A percentile compares a stretch with the other conserved stretches of the same genome.
Conservation (phyloP, 371 early-diverging fungal species). For the Mucor circinelloides region DNA sequence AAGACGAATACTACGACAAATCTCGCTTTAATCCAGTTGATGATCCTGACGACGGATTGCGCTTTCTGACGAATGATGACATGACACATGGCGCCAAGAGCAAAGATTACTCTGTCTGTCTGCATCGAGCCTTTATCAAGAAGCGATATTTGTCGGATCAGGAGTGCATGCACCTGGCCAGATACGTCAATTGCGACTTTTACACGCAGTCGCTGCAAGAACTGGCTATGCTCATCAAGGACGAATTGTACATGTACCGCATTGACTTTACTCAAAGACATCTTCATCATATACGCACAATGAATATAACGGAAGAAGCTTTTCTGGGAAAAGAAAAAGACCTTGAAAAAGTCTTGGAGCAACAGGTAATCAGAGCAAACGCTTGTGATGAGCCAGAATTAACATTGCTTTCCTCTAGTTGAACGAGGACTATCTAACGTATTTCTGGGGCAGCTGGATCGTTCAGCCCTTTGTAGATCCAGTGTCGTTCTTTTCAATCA, state of each 20-base stretch:
- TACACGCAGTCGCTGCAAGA: not conserved
- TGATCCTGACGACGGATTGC: not conserved
- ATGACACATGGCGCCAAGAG: not conserved
- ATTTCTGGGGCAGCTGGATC: conserved; percentile 1
- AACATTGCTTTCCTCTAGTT: not conserved
- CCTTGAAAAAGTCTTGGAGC: not conserved
- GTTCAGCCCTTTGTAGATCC: not conserved
- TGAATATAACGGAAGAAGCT: not conserved
- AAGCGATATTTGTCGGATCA: not conserved
- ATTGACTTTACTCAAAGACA: not conserved
- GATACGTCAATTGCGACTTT: not conserved
- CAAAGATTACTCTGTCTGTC: not conserved
- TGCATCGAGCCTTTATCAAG: not conserved
- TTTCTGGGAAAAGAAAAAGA: not conserved
- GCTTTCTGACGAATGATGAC: not conserved
- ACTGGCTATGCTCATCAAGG: not conserved
- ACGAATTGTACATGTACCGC: not conserved
- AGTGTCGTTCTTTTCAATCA: not conserved
- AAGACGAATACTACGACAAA: not conserved
- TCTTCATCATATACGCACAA: not conserved
- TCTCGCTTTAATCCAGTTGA: not conserved
- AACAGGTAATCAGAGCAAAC: not conserved
- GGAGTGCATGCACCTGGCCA: not conserved
- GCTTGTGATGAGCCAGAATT: not conserved
- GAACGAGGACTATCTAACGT: not conserved